Base-by-base conservation (phyloP, 2,329 filamentous ascomycete species). In the Beauveria caledonica region DNA sequence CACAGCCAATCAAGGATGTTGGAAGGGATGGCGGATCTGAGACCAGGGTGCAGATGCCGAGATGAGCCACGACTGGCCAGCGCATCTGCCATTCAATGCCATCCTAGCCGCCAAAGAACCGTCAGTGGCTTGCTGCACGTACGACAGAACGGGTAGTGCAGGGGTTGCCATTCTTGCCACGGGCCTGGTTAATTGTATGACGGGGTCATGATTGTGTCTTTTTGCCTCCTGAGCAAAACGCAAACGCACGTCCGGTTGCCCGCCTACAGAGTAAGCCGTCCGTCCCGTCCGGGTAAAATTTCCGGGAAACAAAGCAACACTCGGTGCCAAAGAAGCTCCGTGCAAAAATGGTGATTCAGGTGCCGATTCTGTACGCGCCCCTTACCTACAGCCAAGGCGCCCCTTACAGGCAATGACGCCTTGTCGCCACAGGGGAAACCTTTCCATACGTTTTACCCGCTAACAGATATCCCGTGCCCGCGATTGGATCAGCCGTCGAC, bases 401-500 rank as follows among this genome's bases (percentile, higher is more conserved):
- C 50, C 46, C 23, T 9, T 8, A 5, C 36, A 29, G 46, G 46
- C 56, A 58, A 51, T 36, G 15, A 49, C 1, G 19, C n/a, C 15
- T 5, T 15, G 33, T 9, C 55, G 21, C 17, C 13, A 39, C 33
- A 9, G 40, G 51, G 53, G n/a, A n/a, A n/a, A 3, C 44, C 7
- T 15, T 19, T 40, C 5, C 3, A 15, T 33, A 17, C 15, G n/a
- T 27, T 27, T 8, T 17, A 33, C 29, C 54, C 46, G 55, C 36
- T 46, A 27, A 15, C 25, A 8, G 23, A 7, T 5, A 13, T 36
- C 17, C 10, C 23, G 0, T 8, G 9, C 23, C 19, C 19, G n/a
- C 49, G 57, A 59, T 59, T 59, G 57, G 57, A 45, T 39, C 48
- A 53, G 48, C 40, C 11, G 27, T 27, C 57, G 5, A 58, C 57